phyloP scores from a whole-genome alignment of 371 early-diverging fungal genomes.

The Batkoa obscura region DNA sequence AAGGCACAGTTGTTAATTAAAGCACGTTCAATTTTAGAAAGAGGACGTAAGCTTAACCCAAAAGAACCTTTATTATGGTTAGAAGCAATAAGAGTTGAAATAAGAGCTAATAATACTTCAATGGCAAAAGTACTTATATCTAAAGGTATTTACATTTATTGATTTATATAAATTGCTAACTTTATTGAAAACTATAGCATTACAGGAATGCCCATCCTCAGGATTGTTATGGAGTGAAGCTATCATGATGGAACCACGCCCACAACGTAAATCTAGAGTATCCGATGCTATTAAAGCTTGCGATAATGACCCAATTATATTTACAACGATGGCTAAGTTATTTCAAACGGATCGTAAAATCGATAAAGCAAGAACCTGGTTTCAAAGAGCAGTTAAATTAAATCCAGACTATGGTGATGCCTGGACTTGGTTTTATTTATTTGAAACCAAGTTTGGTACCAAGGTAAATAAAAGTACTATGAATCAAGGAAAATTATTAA shows the following conservation, averaged over 20 bases:
- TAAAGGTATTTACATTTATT: conserved; percentile 21
- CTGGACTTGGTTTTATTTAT: conserved; percentile 89
- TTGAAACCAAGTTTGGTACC: conserved; percentile 64
- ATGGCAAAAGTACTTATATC: conserved; percentile 65
- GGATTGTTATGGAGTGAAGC: conserved; percentile 78
- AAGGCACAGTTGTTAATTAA: conserved; percentile 46
- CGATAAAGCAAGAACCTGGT: conserved; percentile 89
- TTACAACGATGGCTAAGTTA: conserved; percentile 65
- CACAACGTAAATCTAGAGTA: conserved; percentile 69
- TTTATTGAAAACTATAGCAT: conserved; percentile 17
- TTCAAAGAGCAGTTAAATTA: conserved; percentile 59
- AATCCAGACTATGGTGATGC: conserved; percentile 82
- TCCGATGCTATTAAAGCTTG: conserved; percentile 84
- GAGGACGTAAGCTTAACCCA: conserved; percentile 67
- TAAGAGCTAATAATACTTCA: conserved; percentile 38
- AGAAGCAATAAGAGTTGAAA: conserved; percentile 67
- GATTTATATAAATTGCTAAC: not conserved
- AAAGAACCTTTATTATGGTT: conserved; percentile 67
- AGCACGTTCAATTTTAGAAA: conserved; percentile 72
- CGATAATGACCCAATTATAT: conserved; percentile 64
- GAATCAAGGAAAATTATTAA: not conserved
- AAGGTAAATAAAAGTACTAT: conserved; percentile 11
- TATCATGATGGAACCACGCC: conserved; percentile 70
- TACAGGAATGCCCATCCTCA: conserved; percentile 80
- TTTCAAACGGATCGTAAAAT: conserved; percentile 85